Conservation (phyloP, 441 rosid genomes). For the Bruguiera hainesii region DNA sequence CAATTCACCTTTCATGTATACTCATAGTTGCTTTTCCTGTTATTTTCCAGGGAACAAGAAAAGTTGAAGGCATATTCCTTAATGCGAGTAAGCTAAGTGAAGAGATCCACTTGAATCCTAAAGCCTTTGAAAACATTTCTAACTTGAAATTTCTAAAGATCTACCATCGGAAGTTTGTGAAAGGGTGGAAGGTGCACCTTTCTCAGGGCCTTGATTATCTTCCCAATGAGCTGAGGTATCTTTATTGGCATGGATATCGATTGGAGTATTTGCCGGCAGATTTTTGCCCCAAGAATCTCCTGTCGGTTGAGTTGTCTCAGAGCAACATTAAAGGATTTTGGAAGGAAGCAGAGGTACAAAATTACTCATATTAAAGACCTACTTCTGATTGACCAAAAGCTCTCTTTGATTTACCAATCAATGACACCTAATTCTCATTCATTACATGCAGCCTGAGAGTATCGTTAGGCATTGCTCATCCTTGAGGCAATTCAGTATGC, state of each 20-base stretch:
- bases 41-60: slow-evolving; percentile 18
- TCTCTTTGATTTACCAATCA: background rate
- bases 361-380: background rate
- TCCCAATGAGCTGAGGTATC: slow-evolving; percentile 22
- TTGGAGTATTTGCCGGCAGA: slow-evolving; percentile 20
- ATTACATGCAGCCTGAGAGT: background rate
- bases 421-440: background rate
- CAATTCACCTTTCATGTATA: too few species aligned
- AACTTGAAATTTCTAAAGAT: too few species aligned
- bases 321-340: slow-evolving; percentile 19
- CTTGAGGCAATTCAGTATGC: background rate
- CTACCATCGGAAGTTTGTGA: too few species aligned
- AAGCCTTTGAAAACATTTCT: slow-evolving; percentile 1
- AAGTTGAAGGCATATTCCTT: slow-evolving; percentile 23
- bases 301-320: slow-evolving; percentile 6
- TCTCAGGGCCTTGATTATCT: slow-evolving; percentile 6
- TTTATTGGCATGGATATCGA: slow-evolving; percentile 31
- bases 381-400: background rate
- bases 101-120: background rate
- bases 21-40: too few species aligned
- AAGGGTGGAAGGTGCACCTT: too few species aligned
- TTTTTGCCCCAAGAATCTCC: slow-evolving; percentile 20
- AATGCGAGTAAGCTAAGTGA: background rate
- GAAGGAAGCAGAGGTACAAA: slow-evolving; percentile 25
- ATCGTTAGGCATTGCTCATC: background rate